Evolutionary conservation across 257 asterid genomes (phyloP).

Genomic region (Penstemon eatonii): DNA sequence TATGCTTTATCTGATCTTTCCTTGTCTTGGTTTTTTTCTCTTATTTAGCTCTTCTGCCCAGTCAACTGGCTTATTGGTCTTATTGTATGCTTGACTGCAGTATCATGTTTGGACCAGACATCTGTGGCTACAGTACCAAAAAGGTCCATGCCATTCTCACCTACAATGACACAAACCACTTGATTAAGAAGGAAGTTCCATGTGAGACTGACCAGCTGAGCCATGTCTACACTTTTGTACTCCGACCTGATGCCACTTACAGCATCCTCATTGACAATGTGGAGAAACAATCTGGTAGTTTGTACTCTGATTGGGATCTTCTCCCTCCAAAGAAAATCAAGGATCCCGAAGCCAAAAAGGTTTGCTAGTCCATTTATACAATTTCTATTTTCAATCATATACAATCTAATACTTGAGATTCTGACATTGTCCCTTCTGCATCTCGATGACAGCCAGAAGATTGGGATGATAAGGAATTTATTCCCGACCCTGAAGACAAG

Average conservation of each 20-base stretch:
- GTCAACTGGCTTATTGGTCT: constrained; percentile 25
- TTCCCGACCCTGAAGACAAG: constrained; percentile 92
- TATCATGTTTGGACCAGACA: constrained; percentile 98
- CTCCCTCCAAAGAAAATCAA: constrained; percentile 84
- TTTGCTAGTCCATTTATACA: constrained; percentile 18
- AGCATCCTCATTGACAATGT: constrained; percentile 84
- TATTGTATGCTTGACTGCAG: constrained; percentile 41
- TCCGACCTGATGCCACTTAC: constrained; percentile 96
- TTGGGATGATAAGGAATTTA: constrained; percentile 96
- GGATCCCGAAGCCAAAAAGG: constrained; percentile 97
- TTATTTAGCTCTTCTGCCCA: neutral
- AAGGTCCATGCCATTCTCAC: constrained; percentile 88
- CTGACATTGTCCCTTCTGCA: constrained; percentile 8
- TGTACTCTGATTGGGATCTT: constrained; percentile 92
- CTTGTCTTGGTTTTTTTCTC: neutral
- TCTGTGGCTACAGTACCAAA: constrained; percentile 83
- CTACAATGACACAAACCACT: constrained; percentile 62
- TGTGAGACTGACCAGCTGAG: constrained; percentile 96
- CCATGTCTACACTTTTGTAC: constrained; percentile 89
- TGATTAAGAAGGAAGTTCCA: constrained; percentile 90
- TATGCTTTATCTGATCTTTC: neutral
- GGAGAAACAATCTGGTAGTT: constrained; percentile 92
- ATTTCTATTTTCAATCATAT: neutral
- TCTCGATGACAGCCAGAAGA: constrained; percentile 81
- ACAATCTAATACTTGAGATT: neutral